These are phyloP conservation scores for Apiotrichum mycotoxinovorans DNA, from an alignment of 1,284 basidiomycete genomes.

Conservation along the genomic window DNA sequence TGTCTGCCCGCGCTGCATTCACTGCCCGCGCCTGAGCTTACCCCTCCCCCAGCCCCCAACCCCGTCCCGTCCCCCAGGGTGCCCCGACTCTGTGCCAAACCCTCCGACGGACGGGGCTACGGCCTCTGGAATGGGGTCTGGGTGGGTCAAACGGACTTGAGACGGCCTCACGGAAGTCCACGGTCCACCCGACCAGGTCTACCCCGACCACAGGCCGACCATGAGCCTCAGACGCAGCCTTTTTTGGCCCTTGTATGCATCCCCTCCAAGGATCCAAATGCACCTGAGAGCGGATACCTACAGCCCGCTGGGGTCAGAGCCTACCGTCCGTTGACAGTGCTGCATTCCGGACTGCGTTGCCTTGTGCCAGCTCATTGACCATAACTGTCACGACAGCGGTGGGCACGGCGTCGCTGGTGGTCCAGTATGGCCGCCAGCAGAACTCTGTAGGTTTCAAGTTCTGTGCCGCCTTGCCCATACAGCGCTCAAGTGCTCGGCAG, in stretches of 20 bases:
- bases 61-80: not conserved
- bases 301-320: not conserved
- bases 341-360: not conserved
- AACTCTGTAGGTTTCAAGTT: not conserved
- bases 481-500: not conserved
- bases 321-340: not conserved
- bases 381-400: no score
- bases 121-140: not conserved
- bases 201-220: constrained; percentile 1
- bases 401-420: not conserved
- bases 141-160: not conserved
- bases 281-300: not conserved
- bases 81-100: not conserved
- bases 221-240: not conserved
- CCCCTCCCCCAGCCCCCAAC: not conserved
- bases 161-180: constrained; percentile 5
- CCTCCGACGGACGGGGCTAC: constrained; percentile 1
- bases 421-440: not conserved
- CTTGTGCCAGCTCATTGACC: not conserved
- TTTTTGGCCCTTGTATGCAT: not conserved
- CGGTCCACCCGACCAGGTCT: constrained; percentile 3
- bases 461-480: not conserved
- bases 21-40: no score
- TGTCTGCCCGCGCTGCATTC: not conserved
- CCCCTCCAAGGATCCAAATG: no score